Percentiles rank a stretch among this genome's conserved stretches.
phyloP scores from a whole-genome alignment of 768 basidiomycete genomes.

The Suillus placidus region DNA sequence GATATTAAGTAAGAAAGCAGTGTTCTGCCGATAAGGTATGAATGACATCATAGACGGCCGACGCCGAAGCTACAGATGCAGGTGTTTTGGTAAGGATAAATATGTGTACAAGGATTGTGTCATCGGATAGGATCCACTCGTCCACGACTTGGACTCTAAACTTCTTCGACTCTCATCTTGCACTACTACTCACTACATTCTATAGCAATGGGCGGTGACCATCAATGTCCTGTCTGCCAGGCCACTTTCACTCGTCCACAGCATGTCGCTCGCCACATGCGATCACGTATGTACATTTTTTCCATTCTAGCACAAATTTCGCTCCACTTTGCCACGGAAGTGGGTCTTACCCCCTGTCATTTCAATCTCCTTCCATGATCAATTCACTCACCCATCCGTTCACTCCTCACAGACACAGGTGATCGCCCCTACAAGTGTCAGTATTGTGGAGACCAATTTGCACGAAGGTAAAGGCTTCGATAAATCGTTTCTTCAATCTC shows the following conservation, averaged over 20 bases:
- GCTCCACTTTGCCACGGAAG: constrained; percentile 26
- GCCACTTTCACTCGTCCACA: constrained; percentile 88
- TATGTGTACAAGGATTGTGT: constrained; percentile 40
- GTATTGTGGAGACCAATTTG: constrained; percentile 88
- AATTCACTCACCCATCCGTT: constrained; percentile 16
- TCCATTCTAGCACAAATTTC: constrained; percentile 14
- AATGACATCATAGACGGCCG: constrained; percentile 8
- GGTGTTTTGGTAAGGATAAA: constrained; percentile 32
- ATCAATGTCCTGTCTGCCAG: constrained; percentile 86
- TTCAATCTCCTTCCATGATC: constrained; percentile 18
- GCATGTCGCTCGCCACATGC: constrained; percentile 89
- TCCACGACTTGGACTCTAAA: constrained; percentile 20
- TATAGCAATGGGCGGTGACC: constrained; percentile 69
- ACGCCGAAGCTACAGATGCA: background rate
- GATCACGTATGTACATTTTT: constrained; percentile 68
- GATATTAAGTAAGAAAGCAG: constrained; percentile 6
- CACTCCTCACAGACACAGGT: constrained; percentile 65
- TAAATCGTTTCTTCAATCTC: constrained; percentile 10
- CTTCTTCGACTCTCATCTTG: constrained; percentile 14
- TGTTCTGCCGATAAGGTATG: constrained; percentile 9
- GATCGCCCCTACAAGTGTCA: constrained; percentile 90
- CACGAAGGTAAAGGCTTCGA: constrained; percentile 59
- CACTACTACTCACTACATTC: background rate
- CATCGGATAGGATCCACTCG: constrained; percentile 34
- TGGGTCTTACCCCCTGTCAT: constrained; percentile 13